phyloP scores from a whole-genome alignment of 2,329 filamentous ascomycete species.

The Plenodomus tracheiphilus region DNA sequence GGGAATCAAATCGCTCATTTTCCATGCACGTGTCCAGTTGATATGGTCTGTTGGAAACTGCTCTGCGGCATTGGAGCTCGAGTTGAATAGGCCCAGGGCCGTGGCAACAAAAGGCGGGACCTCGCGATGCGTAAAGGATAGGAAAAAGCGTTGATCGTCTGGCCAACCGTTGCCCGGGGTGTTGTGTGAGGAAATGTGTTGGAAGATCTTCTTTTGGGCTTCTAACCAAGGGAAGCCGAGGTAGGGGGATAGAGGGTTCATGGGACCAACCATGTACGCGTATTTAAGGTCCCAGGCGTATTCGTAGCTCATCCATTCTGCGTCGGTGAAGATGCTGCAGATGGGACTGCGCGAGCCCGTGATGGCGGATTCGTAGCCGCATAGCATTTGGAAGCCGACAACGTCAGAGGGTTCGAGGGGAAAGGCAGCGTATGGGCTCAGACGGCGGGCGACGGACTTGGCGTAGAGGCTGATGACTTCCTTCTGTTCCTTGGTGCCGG shows the following conservation, averaged over 20 bases:
- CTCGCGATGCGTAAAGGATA: slow-evolving; percentile 70
- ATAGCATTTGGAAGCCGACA: slow-evolving; percentile 66
- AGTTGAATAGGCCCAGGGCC: slow-evolving; percentile 70
- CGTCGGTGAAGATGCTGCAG: slow-evolving; percentile 60
- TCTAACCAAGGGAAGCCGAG: slow-evolving; percentile 69
- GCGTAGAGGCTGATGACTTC: slow-evolving; percentile 36
- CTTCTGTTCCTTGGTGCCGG: slow-evolving; percentile 34
- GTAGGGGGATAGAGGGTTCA: slow-evolving; percentile 58
- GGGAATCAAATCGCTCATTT: slow-evolving; percentile 63
- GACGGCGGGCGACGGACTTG: slow-evolving; percentile 26
- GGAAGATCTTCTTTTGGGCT: slow-evolving; percentile 53
- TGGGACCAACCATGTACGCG: slow-evolving; percentile 67
- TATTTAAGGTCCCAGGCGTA: slow-evolving; percentile 66
- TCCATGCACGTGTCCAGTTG: slow-evolving; percentile 67
- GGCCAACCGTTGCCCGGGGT: slow-evolving; percentile 45
- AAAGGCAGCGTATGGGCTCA: slow-evolving; percentile 47
- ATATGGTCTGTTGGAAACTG: slow-evolving; percentile 59
- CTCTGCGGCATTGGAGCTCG: slow-evolving; percentile 66
- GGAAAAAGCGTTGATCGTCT: slow-evolving; percentile 60
- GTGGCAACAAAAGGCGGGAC: slow-evolving; percentile 68
- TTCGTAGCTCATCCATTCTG: slow-evolving; percentile 67
- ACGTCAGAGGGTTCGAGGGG: slow-evolving; percentile 65
- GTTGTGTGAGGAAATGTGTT: slow-evolving; percentile 38
- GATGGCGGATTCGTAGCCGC: slow-evolving; percentile 67
- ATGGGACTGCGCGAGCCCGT: slow-evolving; percentile 61